Evolutionary conservation across 2,329 filamentous ascomycete genomes (phyloP), one percentile per base, ranked within the genome.

Genomic region (Basipetospora chlamydospora): DNA sequence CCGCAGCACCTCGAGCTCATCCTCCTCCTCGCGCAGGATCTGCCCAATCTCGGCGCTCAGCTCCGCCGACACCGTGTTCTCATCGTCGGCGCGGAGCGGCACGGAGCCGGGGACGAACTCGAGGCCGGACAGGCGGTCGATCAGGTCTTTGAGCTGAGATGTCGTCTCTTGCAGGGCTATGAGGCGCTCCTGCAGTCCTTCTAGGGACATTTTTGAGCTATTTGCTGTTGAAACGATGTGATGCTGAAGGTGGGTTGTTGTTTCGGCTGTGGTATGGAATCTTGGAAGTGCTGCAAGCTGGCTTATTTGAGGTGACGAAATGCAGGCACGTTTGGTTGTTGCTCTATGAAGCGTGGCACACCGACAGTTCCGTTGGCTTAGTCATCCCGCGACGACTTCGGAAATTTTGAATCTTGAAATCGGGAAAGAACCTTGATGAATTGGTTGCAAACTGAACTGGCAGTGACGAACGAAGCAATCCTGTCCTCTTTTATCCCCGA

Each of bases 11-110:
- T 93, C 87, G 44, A 90, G 70, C 41, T 93, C 84, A 43, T 92
- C 84, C 47, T 92, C 78, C 34, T 81, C 73, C 39, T 82, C 77
- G 46, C 83, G 79, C 42, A 95, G 58, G 13, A 71, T 70, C 49
- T 83, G 76, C 45, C 80, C 77, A 43, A 95, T 93, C 54, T 95
- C 86, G 16, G 73, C 66, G 44, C 75, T 73, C 23, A 95, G 70
- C 57, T 94, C 86, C 15, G 77, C 55, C 39, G 79, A 73, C 25
- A 67, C 63, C 42, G 67, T 66, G 41, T 61, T 61, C 34, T 70
- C 68, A 15, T 65, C 61, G 35, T 60, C 59, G 7, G 56, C 53
- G 39, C 56, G 58, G 5, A 71, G 59, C 15, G 70, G 67, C 30
- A 72, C 60, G 2, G 69, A 69, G 12, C 70, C 73, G 5, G 71